phyloP scores from a whole-genome alignment of 306 rosid species.

The Malus asiatica region DNA sequence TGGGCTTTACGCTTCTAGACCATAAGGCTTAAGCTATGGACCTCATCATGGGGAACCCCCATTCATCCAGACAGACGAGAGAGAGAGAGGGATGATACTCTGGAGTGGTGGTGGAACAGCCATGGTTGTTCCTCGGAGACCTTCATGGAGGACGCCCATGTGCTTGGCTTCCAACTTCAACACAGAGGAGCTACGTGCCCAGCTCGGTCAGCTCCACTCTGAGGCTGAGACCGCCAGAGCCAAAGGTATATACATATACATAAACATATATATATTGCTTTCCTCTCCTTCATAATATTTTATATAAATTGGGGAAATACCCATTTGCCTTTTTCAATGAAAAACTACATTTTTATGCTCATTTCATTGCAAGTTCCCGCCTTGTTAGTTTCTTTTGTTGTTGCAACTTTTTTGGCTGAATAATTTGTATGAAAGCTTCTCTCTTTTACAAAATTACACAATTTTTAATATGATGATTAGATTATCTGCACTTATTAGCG shows the following conservation, averaged over 20 bases:
- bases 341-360: background rate
- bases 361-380: background rate
- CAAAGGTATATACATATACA: slow-evolving; percentile 40
- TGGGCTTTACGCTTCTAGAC: background rate
- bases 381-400: background rate
- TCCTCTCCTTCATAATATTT: background rate
- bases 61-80: background rate
- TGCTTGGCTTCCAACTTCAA: slow-evolving; percentile 41
- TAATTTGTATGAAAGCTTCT: background rate
- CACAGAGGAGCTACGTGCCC: slow-evolving; percentile 56
- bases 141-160: slow-evolving; percentile 19
- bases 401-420: background rate
- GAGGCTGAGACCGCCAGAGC: slow-evolving; percentile 59
- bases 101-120: slow-evolving; percentile 23
- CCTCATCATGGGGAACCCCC: background rate
- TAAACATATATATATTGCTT: background rate
- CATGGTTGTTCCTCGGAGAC: slow-evolving; percentile 35
- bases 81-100: slow-evolving; percentile 21
- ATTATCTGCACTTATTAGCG: background rate
- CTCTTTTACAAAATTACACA: background rate
- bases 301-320: background rate
- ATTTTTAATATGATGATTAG: background rate
- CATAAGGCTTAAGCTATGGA: background rate
- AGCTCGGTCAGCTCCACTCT: slow-evolving; percentile 64
- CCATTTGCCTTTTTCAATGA: background rate